Base-by-base conservation (phyloP, 108 stramenopile species). In the Aurantiochytrium sp. region DNA sequence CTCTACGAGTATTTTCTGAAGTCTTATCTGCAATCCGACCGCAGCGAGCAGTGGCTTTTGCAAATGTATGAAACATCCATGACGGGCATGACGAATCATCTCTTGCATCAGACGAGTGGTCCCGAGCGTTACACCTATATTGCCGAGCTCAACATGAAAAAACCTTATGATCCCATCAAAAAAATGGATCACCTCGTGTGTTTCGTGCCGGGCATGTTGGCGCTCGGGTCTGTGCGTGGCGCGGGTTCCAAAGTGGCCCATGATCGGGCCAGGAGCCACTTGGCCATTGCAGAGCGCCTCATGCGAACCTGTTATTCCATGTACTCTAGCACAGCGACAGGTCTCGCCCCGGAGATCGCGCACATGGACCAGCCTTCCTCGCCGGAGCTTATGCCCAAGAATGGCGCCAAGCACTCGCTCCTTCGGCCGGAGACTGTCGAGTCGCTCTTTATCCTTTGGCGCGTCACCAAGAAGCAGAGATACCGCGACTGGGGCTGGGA, bases 1-100 rank as follows among this genome's bases (percentile, higher is more conserved):
- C 94, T 93, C 87, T 99, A 98, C 91, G 98, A 98, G 92, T 98
- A 99, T 91, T 94, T 99, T 93, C 92, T 99, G 2, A 99, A 99
- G 90, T 88, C 95, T 14, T 99, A 96, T 96, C 42, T 99, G 19
- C 96, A 97, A 71, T 96, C 96, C 5, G 97, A 96, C 35, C 91
- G 91, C 64, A 94, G 89, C n/a, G 96, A 97, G 92, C 60, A 88
- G 59, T 47, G 89, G 89, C 53, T 83, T 29, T 44, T 89, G 5
- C 14, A 21, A 6, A 51, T 87, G 87, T 90, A 90, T 57, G 89
- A 90, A 21, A 21, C 18, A 6, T 25, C 88, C 44, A 88, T 92
- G 60, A 29, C 44, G 14, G 93, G 89, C 28, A 60, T 92, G 69
- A 90, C 92, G 14, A 35, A 19, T 0, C 87, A 60, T 18, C 64